Evolutionary conservation across 2,329 filamentous ascomycete genomes (phyloP).

Genomic region (Aspergillus sp.): DNA sequence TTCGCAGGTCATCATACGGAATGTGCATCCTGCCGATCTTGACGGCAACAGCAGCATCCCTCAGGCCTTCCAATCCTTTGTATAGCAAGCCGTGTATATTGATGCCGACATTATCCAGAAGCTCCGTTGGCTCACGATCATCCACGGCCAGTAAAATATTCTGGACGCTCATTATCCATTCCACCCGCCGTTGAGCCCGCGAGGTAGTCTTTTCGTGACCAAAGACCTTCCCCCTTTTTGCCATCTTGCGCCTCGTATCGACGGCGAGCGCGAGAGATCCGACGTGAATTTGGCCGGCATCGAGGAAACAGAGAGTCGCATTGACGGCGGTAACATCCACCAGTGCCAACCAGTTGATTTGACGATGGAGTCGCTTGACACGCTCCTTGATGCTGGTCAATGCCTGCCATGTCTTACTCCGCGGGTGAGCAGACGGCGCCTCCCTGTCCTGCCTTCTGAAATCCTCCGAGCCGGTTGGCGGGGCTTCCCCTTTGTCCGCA

Average conservation of each 20-base stretch:
- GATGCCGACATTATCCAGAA: constrained; percentile 77
- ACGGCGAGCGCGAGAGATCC: constrained; percentile 78
- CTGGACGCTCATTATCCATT: constrained; percentile 82
- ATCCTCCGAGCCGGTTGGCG: constrained; percentile 16
- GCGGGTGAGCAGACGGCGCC: constrained; percentile 18
- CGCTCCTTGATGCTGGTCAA: constrained; percentile 72
- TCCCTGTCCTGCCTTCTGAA: constrained; percentile 11
- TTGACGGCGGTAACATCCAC: constrained; percentile 81
- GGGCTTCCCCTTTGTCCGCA: constrained; percentile 12
- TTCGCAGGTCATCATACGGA: constrained; percentile 74
- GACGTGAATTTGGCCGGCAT: constrained; percentile 76
- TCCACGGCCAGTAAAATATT: constrained; percentile 85
- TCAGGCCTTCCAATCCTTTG: constrained; percentile 72
- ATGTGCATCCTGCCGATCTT: constrained; percentile 87
- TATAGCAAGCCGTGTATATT: constrained; percentile 90
- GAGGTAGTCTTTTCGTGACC: constrained; percentile 62
- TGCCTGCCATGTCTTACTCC: constrained; percentile 70
- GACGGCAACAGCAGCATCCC: constrained; percentile 79
- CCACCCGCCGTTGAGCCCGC: constrained; percentile 63
- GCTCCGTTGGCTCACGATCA: constrained; percentile 72
- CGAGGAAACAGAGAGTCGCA: constrained; percentile 64
- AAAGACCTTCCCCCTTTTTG: constrained; percentile 82
- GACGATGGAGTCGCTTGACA: constrained; percentile 76
- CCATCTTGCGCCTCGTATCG: constrained; percentile 83
- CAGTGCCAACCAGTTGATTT: constrained; percentile 79